Conservation (phyloP, 805 yeast genomes). For the Jamesozyma hellenica region DNA sequence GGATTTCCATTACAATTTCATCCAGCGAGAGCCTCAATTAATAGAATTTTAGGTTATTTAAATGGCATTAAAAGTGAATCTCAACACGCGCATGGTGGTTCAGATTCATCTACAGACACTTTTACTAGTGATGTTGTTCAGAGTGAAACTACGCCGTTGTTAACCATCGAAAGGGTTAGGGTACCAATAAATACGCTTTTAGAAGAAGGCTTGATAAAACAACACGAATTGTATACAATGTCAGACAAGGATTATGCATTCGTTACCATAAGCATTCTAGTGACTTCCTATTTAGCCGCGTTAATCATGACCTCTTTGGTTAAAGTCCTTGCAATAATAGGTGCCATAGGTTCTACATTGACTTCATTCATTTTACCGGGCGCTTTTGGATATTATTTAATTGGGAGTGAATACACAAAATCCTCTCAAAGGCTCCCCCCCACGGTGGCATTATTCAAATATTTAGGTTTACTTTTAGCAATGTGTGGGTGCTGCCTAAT, state of each 20-base stretch:
- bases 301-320: conserved; percentile 52
- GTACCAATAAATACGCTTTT: conserved; percentile 13
- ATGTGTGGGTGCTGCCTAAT: conserved; percentile 41
- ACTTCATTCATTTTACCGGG: conserved; percentile 73
- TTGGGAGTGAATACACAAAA: conserved; percentile 11
- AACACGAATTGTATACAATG: conserved; percentile 11
- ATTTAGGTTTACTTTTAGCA: conserved; percentile 30
- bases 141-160: conserved; percentile 2
- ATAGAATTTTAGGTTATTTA: conserved; percentile 53
- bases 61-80: background rate
- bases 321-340: conserved; percentile 58
- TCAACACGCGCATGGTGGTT: background rate
- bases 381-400: conserved; percentile 44
- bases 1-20: conserved; percentile 83
- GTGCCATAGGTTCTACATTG: conserved; percentile 71
- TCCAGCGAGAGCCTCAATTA: conserved; percentile 74
- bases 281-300: conserved; percentile 44
- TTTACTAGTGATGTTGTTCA: background rate
- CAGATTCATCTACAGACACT: background rate
- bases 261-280: conserved; percentile 39
- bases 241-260: conserved; percentile 33
- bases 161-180: conserved; percentile 3
- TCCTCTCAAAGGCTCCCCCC: conserved; percentile 11
- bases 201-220: conserved; percentile 12
- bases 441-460: conserved; percentile 28